A percentile compares a stretch with the other conserved stretches of the same genome.
Evolutionary conservation across 441 rosid species (phyloP).

Genomic region (Eutrema salsugineum): DNA sequence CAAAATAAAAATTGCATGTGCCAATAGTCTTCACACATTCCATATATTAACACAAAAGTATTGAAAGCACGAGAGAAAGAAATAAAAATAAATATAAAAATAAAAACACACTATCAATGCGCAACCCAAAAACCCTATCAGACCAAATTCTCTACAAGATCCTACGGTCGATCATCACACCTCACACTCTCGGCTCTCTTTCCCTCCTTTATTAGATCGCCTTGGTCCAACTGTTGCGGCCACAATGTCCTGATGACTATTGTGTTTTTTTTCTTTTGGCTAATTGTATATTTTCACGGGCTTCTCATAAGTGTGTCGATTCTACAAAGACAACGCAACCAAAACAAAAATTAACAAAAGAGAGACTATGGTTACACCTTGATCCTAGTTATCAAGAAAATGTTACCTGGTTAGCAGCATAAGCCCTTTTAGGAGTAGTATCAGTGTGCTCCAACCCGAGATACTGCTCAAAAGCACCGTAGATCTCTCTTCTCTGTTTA

Average conservation of each 20-base stretch:
- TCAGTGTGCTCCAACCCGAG: slow-evolving; percentile 71
- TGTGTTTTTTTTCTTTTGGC: not conserved
- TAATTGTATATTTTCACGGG: slow-evolving; percentile 64
- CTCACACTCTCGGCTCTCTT: slow-evolving; percentile 8
- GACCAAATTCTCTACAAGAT: slow-evolving; percentile 27
- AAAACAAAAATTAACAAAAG: not conserved
- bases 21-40: slow-evolving; percentile 22
- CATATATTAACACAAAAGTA: slow-evolving; percentile 25
- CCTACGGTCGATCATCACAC: slow-evolving; percentile 24
- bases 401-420: slow-evolving; percentile 56
- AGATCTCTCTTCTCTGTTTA: slow-evolving; percentile 55
- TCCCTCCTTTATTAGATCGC: slow-evolving; percentile 11
- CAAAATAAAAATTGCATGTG: slow-evolving; percentile 17
- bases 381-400: not conserved
- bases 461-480: slow-evolving; percentile 75
- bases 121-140: slow-evolving; percentile 23
- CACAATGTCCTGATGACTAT: not conserved
- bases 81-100: not conserved
- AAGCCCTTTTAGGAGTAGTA: slow-evolving; percentile 55
- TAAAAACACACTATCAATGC: slow-evolving; percentile 23
- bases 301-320: slow-evolving; percentile 60
- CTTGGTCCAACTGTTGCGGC: slow-evolving; percentile 14
- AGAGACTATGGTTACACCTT: not conserved
- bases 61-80: slow-evolving; percentile 15
- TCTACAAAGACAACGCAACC: slow-evolving; percentile 38